A percentile compares a stretch with the other conserved stretches of the same genome.
Evolutionary conservation across 2,329 filamentous ascomycete genomes (phyloP).

Genomic region (Ascochyta clinopodiicola): DNA sequence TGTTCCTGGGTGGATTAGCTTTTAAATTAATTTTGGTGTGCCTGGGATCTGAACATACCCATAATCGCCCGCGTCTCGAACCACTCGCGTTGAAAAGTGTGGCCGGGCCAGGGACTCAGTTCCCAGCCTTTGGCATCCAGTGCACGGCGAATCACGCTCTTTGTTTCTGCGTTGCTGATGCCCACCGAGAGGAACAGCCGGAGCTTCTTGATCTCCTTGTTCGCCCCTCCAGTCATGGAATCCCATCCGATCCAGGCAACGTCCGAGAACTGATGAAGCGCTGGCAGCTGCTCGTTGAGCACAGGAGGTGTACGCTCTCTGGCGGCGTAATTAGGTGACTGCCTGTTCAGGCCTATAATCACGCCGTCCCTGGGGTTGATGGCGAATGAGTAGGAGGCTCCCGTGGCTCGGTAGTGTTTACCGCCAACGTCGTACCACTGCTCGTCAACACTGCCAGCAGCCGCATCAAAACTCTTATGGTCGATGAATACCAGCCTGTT

Average conservation of each 20-base stretch:
- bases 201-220: slow-evolving; percentile 11
- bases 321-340: slow-evolving; percentile 19
- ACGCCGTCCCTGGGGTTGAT: slow-evolving; percentile 25
- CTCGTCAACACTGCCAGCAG: slow-evolving; percentile 3
- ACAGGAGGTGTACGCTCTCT: slow-evolving; percentile 19
- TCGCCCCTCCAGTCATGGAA: not conserved
- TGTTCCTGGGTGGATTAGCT: slow-evolving; percentile 18
- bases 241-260: slow-evolving; percentile 26
- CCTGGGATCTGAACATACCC: slow-evolving; percentile 12
- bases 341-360: slow-evolving; percentile 24
- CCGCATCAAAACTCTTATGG: slow-evolving; percentile 11
- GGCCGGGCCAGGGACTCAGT: slow-evolving; percentile 23
- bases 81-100: slow-evolving; percentile 20
- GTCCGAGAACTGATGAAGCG: slow-evolving; percentile 26
- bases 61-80: slow-evolving; percentile 24
- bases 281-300: slow-evolving; percentile 14
- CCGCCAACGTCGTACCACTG: slow-evolving; percentile 19
- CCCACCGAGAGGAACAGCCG: slow-evolving; percentile 25
- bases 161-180: slow-evolving; percentile 24
- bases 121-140: slow-evolving; percentile 13
- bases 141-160: slow-evolving; percentile 17
- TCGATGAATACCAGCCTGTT: slow-evolving; percentile 18
- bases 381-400: slow-evolving; percentile 21
- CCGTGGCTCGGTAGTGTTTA: slow-evolving; percentile 20
- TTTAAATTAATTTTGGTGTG: not conserved